Conservation (phyloP, 139 green algal genomes). For the Chlorella sp. region DNA sequence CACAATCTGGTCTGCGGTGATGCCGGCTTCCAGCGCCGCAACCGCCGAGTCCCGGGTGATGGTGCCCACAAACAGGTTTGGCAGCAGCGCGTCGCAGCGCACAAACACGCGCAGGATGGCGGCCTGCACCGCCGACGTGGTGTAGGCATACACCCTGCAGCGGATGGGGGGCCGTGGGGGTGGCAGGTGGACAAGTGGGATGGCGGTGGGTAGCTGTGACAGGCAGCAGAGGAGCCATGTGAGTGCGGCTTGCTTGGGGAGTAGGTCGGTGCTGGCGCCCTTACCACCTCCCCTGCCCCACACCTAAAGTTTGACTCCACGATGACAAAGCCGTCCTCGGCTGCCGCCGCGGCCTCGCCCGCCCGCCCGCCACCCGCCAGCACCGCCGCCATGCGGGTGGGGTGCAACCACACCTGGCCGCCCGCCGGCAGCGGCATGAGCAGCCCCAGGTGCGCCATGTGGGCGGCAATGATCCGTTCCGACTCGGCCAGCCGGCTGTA, state of each 20-base stretch:
- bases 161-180: neutral
- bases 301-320: constrained; percentile 91
- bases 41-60: constrained; percentile 79
- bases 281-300: too few species aligned
- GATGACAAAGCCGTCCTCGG: constrained; percentile 72
- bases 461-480: constrained; percentile 66
- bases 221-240: too few species aligned
- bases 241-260: too few species aligned
- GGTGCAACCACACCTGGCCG: constrained; percentile 42
- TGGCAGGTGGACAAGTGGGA: neutral
- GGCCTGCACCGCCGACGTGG: constrained; percentile 64
- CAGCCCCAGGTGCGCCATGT: constrained; percentile 84
- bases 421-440: constrained; percentile 58
- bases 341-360: neutral
- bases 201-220: too few species aligned
- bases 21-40: constrained; percentile 64
- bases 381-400: constrained; percentile 70
- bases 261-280: too few species aligned
- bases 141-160: constrained; percentile 89
- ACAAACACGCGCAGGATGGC: constrained; percentile 81
- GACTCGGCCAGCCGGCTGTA: constrained; percentile 34
- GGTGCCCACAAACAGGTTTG: constrained; percentile 90
- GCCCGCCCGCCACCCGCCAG: constrained; percentile 33
- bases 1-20: constrained; percentile 72
- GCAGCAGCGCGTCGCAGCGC: constrained; percentile 80